phyloP scores from a whole-genome alignment of 2,329 filamentous ascomycete species.

The Fusarium nygamai region DNA sequence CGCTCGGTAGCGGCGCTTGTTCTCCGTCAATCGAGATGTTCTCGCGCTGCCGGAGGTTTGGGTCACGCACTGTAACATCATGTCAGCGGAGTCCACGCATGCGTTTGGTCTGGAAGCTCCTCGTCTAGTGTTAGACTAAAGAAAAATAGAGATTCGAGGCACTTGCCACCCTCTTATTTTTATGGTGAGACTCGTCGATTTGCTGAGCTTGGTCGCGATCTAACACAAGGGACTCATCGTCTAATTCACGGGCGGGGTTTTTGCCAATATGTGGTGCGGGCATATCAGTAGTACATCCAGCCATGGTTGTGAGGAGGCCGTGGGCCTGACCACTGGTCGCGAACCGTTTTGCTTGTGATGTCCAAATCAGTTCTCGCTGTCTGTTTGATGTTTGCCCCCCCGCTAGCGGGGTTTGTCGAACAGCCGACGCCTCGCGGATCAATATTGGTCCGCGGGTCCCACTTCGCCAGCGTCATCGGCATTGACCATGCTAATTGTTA shows the following conservation, averaged over 20 bases:
- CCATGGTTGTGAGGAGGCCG: not conserved
- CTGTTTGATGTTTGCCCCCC: not conserved
- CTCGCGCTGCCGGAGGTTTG: not conserved
- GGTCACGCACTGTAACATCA: not conserved
- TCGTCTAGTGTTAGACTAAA: no score
- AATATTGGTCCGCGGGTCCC: no score
- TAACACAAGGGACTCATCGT: not conserved
- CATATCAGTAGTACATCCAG: not conserved
- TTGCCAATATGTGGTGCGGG: not conserved
- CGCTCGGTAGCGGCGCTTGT: not conserved
- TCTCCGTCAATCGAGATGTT: not conserved
- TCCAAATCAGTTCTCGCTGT: not conserved
- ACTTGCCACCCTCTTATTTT: no score
- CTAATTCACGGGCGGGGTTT: not conserved
- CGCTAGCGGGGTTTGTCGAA: no score
- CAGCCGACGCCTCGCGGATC: no score
- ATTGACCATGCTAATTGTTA: fast-evolving
- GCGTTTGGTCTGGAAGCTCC: no score
- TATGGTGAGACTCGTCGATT: no score
- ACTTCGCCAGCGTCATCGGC: no score
- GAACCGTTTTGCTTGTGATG: not conserved
- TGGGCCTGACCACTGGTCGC: not conserved
- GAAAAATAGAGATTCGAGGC: no score
- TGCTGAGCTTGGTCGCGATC: no score
- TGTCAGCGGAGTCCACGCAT: no score